Base-by-base conservation (phyloP, 1,284 basidiomycete species). In the Pseudozyma flocculosa region DNA sequence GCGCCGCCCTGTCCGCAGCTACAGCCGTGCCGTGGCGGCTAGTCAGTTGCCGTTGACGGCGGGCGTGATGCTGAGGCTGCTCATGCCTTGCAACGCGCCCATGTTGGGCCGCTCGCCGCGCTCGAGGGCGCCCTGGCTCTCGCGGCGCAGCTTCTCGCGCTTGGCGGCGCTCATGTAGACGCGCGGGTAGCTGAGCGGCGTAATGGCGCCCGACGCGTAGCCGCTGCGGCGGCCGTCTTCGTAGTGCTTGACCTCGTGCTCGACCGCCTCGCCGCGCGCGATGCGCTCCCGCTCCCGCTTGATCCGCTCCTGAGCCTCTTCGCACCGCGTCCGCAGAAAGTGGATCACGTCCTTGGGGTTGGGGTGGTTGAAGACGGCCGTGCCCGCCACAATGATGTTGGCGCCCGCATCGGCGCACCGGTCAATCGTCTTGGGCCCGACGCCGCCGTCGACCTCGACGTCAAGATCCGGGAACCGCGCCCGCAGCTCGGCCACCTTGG, bases 361-460 rank as follows among this genome's bases (percentile, higher is more conserved):
- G 18, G 85, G 78, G 17, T 92, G 86, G 43, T 85, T 86, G 76
- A 98, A 98, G 68, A 98, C 88, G 14, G 95, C 93, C 9, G 92
- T 97, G 18, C 95, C 95, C 10, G 95, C 94, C 14, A 99, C 95
- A 62, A 98, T 92, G 61, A 99, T 92, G 76, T 99, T 99, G 78
- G 92, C 61, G 5, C 67, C 72, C 41, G 94, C 94, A 59, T 91
- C 82, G 2, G 94, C 93, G 73, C 95, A 98, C 49, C 84, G 83
- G 72, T 86, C 88, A 57, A 96, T 86, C 11, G 92, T 98, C 69
- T 88, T 88, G 8, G 90, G 89, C 5, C 91, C 89, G 17, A 99
- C 90, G 36, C 95, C 95, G 36, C 95, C 95, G 79, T 99, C 95
- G 48, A 99, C 95, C 80, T 99, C 86, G 62, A 99, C 95, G 75